Evolutionary conservation across 2,329 filamentous ascomycete species (phyloP), one percentile per base, ranked within the genome.

Genomic region (Botryotinia narcissicola): DNA sequence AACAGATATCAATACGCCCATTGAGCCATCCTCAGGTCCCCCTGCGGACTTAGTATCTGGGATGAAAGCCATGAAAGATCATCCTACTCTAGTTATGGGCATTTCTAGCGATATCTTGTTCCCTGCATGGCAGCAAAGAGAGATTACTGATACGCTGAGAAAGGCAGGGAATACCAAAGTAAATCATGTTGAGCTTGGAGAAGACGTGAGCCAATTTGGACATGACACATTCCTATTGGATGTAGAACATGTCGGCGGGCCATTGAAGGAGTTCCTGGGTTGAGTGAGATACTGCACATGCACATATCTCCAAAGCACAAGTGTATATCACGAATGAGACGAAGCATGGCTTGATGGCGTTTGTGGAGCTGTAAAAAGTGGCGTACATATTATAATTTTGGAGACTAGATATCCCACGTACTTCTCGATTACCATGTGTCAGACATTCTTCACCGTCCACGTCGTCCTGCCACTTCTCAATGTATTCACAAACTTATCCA

Each of bases 181-280:
- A 0, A 91, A 90, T 62, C 94, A 99, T 82, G 88, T 96, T 22
- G 96, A 99, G 84, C 85, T 99, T 68, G 96, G 95, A 48, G 94
- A 98, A 84, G 94, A 98, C 83, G 89, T 96, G 83, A 97, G 94
- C 79, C 84, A 97, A 79, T 99, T 99, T 81, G 96, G 96, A 0
- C 96, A 99, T 80, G 96, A 99, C 81, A 98, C 95, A 0, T 99
- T 99, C 81, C 83, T 99, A 80, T 84, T 99, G 61, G 96, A 99
- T 83, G 83, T 98, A 73, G 91, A 97, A 84, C 92, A 97, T 78
- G 93, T 99, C 68, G 96, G 96, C 6, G 94, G 94, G 0, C 93
- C 91, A 68, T 84, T 99, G 64, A 90, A 90, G 78, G 88, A 88
- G 78, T 99, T 99, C 82, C 82, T 99, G 78, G 88, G 87, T 40